These are phyloP conservation scores for Coelastrella sp. DNA, from an alignment of 139 green algal species.

Conservation along the genomic window DNA sequence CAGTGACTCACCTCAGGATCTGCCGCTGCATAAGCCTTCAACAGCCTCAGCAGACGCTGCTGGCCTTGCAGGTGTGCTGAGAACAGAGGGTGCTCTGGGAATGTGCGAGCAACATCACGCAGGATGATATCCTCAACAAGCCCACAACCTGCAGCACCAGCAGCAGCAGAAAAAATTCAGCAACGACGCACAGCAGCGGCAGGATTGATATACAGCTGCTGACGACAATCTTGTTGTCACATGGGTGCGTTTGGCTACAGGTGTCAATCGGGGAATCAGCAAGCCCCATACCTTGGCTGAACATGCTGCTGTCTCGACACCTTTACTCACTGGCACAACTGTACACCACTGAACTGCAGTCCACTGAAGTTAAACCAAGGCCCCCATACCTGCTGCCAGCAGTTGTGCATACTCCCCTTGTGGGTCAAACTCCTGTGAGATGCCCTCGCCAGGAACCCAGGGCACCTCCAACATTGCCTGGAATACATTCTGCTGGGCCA, in stretches of 20 bases:
- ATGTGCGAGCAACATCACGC: conserved; percentile 95
- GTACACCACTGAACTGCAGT: too few species aligned
- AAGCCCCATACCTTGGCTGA: too few species aligned
- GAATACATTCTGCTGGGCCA: conserved; percentile 61
- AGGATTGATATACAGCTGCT: too few species aligned
- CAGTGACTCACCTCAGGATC: conserved; percentile 80
- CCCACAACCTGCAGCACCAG: conserved; percentile 18
- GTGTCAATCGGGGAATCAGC: too few species aligned
- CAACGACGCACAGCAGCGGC: too few species aligned
- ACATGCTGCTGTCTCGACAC: too few species aligned
- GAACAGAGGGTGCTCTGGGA: conserved; percentile 94
- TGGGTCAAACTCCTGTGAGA: not conserved
- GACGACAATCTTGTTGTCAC: too few species aligned
- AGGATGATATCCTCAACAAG: conserved; percentile 88
- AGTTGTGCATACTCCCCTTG: conserved; percentile 30
- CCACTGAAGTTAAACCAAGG: not conserved
- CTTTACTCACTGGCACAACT: too few species aligned
- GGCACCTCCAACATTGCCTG: conserved; percentile 70
- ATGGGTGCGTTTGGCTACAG: too few species aligned
- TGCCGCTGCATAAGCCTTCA: conserved; percentile 91
- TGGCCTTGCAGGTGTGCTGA: conserved; percentile 52
- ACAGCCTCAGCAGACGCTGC: conserved; percentile 75
- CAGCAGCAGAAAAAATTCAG: too few species aligned
- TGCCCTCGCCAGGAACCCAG: conserved; percentile 35
- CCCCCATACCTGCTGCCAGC: conserved; percentile 23